phyloP scores from a whole-genome alignment of 2,329 filamentous ascomycete species.

The Colletotrichum sp. region DNA sequence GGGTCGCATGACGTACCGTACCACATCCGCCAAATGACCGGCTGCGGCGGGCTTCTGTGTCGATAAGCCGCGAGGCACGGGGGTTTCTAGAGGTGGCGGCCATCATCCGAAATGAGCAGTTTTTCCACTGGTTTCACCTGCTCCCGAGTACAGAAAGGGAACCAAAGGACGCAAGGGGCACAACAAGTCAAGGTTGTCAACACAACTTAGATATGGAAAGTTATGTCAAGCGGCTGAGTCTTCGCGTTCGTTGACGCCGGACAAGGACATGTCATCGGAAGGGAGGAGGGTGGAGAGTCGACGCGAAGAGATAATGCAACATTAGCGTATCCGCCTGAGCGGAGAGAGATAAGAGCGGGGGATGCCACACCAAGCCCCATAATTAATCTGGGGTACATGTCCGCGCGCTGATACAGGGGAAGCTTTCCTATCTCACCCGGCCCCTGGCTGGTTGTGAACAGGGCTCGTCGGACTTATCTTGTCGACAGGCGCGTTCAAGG shows the following conservation, averaged over 20 bases:
- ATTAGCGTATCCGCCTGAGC: background rate
- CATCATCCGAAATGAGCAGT: background rate
- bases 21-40: slow-evolving; percentile 29
- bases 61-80: background rate
- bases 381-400: background rate
- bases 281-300: background rate
- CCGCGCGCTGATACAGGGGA: background rate
- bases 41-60: background rate
- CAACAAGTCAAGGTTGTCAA: background rate
- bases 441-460: background rate
- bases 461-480: background rate
- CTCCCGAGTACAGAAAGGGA: background rate
- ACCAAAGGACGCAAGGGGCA: background rate
- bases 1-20: background rate
- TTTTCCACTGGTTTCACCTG: background rate
- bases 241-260: no score
- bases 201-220: background rate
- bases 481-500: background rate
- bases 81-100: background rate
- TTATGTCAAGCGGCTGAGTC: background rate
- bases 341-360: background rate
- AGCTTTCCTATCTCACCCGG: slow-evolving; percentile 1
- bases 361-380: background rate
- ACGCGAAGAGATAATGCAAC: background rate
- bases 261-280: background rate